Evolutionary conservation across 495 filamentous ascomycete species (phyloP), one percentile per base, ranked within the genome.

Genomic region (Thermothielavioides terrestris): DNA sequence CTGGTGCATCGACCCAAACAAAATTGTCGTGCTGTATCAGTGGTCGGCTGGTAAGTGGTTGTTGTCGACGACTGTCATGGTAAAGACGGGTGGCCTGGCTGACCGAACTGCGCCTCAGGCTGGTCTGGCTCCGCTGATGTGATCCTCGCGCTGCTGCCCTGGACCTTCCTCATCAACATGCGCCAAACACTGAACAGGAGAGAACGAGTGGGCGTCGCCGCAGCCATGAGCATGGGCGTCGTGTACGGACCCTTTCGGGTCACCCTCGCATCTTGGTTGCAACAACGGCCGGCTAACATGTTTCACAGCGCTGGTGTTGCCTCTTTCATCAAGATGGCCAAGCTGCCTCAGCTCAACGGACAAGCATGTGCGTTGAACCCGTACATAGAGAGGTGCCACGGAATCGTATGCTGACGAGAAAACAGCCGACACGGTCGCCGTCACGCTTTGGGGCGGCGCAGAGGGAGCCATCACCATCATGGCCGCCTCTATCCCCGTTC

Each of bases 171-270:
- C 3, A 53, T 56, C 36, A 55, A 51, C 6, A 31, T 64, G 41
- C 42, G 23, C 10, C 9, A 22, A 2, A 52, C 57, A 11, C 65
- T 68, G 40, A 49, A 46, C 23, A 55, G 21, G 5, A 62, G 45
- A 15, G 65, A 68, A 47, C 60, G 64, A 23, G 21, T 64, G 26
- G 62, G 65, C 7, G 51, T 70, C n/a, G 55, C 55, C 0, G 31
- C 62, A 21, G 59, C 59, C 9, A 69, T 69, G 66, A 67, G 66
- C 44, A 66, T 69, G 62, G 66, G 64, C 3, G 28, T 64, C 17
- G 55, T 67, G 64, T 69, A 58, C 46, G 63, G 44, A 6, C 22
- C 8, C 7, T 14, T 32, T 22, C 17, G 1, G 26, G n/a, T 6
- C 6, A n/a, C 9, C 6, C 11, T 4, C 25, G 1, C 0, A 8